phyloP scores from a whole-genome alignment of 352 stramenopile genomes.

The Globisporangium polare region DNA sequence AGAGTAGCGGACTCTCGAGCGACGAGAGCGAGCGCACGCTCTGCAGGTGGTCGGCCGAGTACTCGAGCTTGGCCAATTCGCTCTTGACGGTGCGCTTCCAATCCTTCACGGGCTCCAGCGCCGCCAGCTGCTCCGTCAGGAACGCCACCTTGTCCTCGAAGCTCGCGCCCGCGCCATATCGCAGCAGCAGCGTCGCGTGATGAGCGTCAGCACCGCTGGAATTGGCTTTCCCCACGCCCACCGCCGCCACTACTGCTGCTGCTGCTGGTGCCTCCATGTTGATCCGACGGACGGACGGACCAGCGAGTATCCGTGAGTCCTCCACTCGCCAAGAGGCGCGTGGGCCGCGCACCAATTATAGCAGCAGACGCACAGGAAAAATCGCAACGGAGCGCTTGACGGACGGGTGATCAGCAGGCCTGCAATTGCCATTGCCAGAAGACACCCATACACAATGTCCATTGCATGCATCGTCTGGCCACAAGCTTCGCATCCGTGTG shows the following conservation, averaged over 20 bases:
- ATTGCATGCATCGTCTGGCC: background rate
- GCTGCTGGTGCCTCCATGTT: conserved; percentile 1
- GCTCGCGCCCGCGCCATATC: conserved; percentile 19
- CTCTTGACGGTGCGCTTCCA: conserved; percentile 52
- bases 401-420: background rate
- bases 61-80: conserved; percentile 48
- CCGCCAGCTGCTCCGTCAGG: conserved; percentile 43
- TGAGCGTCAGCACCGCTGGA: background rate
- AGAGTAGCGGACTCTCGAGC: conserved; percentile 33
- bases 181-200: conserved; percentile 1
- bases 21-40: conserved; percentile 10
- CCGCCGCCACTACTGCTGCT: background rate
- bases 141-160: conserved; percentile 46
- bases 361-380: background rate
- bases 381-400: too few species aligned
- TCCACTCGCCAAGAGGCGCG: background rate
- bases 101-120: conserved; percentile 37
- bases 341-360: background rate
- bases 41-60: conserved; percentile 38
- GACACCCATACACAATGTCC: background rate
- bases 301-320: background rate
- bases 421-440: background rate
- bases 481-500: background rate
- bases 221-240: background rate
- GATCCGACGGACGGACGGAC: background rate